Conservation (phyloP, 306 rosid genomes). For the Hylodesmum podocarpum region DNA sequence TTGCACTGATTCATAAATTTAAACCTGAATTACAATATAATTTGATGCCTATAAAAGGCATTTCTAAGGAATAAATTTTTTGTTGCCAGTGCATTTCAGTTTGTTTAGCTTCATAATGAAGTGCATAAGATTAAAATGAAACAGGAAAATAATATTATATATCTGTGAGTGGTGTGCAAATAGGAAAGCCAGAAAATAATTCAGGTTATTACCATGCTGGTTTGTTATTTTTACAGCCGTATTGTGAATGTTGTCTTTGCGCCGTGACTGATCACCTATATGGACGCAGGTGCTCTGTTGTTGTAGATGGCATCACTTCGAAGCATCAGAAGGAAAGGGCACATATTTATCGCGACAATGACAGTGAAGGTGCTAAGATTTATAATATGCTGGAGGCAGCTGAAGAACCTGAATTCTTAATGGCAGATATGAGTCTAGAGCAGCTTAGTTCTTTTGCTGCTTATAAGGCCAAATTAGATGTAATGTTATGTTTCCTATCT, state of each 20-base stretch:
- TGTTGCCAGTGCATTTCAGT: slow-evolving; percentile 3
- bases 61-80: background rate
- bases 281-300: slow-evolving; percentile 60
- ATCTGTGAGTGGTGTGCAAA: background rate
- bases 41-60: background rate
- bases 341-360: slow-evolving; percentile 45
- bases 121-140: slow-evolving; percentile 17
- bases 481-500: slow-evolving; percentile 37
- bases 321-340: slow-evolving; percentile 63
- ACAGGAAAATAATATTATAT: background rate
- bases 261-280: slow-evolving; percentile 25
- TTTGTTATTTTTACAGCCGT: slow-evolving; percentile 6
- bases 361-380: slow-evolving; percentile 83
- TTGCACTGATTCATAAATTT: background rate
- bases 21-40: slow-evolving; percentile 19
- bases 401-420: slow-evolving; percentile 80
- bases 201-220: background rate
- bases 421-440: slow-evolving; percentile 94
- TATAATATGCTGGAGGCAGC: slow-evolving; percentile 78
- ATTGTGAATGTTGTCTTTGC: slow-evolving; percentile 22
- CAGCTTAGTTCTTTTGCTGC: slow-evolving; percentile 71
- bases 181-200: slow-evolving; percentile 5
- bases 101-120: background rate
- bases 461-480: slow-evolving; percentile 76
- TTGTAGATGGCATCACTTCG: slow-evolving; percentile 63